phyloP scores from a whole-genome alignment of 352 stramenopile species.

The Lagenidium sp. region DNA sequence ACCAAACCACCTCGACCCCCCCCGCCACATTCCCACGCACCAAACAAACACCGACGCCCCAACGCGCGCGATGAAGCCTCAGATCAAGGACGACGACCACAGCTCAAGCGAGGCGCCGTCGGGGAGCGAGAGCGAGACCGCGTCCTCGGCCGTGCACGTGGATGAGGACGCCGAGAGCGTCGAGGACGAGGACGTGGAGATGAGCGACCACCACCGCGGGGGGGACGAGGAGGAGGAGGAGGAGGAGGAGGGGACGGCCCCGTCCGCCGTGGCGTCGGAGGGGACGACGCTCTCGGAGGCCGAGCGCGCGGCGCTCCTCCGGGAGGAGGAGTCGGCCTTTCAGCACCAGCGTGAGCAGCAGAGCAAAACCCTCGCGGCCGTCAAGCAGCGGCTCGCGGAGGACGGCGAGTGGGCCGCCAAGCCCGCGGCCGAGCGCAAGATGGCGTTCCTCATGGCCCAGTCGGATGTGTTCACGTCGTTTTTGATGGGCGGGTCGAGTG shows the following conservation, averaged over 20 bases:
- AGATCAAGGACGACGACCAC: constrained; percentile 4
- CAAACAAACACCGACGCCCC: no score
- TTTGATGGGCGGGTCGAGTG: constrained; percentile 73
- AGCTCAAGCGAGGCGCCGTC: constrained; percentile 1
- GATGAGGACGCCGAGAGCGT: constrained; percentile 2
- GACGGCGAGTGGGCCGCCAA: constrained; percentile 42
- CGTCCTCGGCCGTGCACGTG: neutral
- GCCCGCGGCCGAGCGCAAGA: constrained; percentile 51
- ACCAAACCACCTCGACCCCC: no score
- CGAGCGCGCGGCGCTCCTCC: constrained; percentile 44
- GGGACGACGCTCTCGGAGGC: constrained; percentile 34
- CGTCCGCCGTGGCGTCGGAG: neutral
- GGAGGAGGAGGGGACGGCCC: neutral
- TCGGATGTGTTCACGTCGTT: constrained; percentile 87
- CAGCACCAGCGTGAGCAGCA: constrained; percentile 74
- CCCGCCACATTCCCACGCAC: no score
- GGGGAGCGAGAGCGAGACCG: neutral
- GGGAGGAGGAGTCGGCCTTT: constrained; percentile 61
- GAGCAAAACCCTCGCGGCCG: constrained; percentile 56
- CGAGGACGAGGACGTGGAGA: constrained; percentile 1
- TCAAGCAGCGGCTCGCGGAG: constrained; percentile 51
- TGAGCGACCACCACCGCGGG: neutral
- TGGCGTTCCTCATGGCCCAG: constrained; percentile 85
- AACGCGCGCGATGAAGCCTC: constrained; percentile 1
- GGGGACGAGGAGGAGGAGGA: neutral